phyloP scores from a whole-genome alignment of 2,329 filamentous ascomycete species.

The Sphaceloma murrayae region DNA sequence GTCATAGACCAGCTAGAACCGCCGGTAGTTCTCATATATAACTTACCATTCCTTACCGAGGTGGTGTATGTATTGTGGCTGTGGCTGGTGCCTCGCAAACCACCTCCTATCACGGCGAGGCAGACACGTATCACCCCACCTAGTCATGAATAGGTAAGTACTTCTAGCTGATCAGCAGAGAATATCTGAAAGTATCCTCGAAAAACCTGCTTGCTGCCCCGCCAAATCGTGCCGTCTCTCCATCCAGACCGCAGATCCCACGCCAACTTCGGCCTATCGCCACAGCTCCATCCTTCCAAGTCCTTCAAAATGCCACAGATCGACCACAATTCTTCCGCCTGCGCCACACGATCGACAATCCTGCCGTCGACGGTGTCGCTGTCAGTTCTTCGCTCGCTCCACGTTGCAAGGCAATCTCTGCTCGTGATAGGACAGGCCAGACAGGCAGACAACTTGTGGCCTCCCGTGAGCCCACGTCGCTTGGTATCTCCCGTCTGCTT shows the following conservation, averaged over 20 bases:
- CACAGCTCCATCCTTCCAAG: slow-evolving; percentile 9
- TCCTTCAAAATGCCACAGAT: slow-evolving; percentile 8
- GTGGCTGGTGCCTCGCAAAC: neutral
- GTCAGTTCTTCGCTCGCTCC: slow-evolving; percentile 6
- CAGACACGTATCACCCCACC: neutral
- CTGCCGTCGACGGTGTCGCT: slow-evolving; percentile 2
- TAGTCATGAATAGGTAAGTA: no score
- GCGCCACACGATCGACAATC: slow-evolving; percentile 14
- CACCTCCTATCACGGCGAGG: neutral
- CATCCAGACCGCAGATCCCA: slow-evolving; percentile 7
- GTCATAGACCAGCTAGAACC: no score
- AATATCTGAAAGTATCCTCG: neutral
- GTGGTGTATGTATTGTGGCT: no score
- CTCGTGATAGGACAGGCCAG: slow-evolving; percentile 1
- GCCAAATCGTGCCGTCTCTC: neutral
- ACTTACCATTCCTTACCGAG: no score
- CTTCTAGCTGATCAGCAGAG: no score
- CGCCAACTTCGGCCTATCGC: slow-evolving; percentile 9
- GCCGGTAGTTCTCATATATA: no score
- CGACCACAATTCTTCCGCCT: slow-evolving; percentile 11
- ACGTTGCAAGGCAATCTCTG: neutral
- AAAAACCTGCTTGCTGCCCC: slow-evolving; percentile 11
- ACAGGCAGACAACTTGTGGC: neutral
- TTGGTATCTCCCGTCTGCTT: slow-evolving; percentile 3
- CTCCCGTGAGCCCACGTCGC: slow-evolving; percentile 7